phyloP scores from a whole-genome alignment of 2,329 filamentous ascomycete species.

The Hypomyces perniciosus region DNA sequence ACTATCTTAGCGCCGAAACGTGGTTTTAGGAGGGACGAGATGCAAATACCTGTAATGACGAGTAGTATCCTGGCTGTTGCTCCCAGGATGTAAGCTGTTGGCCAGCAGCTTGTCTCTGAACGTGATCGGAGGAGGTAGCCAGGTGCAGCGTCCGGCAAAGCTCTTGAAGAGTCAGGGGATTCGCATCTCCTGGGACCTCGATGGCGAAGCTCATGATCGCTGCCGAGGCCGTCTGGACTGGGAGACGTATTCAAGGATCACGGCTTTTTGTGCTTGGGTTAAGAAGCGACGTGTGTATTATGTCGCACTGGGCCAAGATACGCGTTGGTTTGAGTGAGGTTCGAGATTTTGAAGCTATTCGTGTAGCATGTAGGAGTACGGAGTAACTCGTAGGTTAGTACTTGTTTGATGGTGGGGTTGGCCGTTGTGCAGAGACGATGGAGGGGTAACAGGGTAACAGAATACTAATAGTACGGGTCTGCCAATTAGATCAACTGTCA shows the following conservation, averaged over 20 bases:
- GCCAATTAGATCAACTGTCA: too few relatives aligned
- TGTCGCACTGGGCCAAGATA: background rate
- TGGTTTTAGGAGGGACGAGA: background rate
- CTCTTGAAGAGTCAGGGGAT: constrained; percentile 57
- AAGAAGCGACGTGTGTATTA: background rate
- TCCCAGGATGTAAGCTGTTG: constrained; percentile 71
- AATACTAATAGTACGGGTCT: background rate
- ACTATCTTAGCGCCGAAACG: background rate
- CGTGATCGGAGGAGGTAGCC: constrained; percentile 55
- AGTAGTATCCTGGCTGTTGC: constrained; percentile 58
- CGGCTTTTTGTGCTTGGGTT: background rate
- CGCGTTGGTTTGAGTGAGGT: background rate
- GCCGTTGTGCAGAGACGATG: background rate
- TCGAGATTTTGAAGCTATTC: background rate
- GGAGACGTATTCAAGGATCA: background rate
- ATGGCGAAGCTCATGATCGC: constrained; percentile 61
- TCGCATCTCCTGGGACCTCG: constrained; percentile 78
- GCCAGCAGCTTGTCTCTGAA: constrained; percentile 59
- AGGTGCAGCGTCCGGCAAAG: constrained; percentile 59
- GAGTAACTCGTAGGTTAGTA: background rate
- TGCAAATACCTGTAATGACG: constrained; percentile 56
- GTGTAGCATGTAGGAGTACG: background rate
- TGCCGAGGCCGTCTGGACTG: constrained; percentile 12
- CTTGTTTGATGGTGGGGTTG: constrained; percentile 10
- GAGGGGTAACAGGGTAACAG: background rate